Base-by-base conservation (phyloP, 805 yeast genomes). In the Yarrowia hollandica region DNA sequence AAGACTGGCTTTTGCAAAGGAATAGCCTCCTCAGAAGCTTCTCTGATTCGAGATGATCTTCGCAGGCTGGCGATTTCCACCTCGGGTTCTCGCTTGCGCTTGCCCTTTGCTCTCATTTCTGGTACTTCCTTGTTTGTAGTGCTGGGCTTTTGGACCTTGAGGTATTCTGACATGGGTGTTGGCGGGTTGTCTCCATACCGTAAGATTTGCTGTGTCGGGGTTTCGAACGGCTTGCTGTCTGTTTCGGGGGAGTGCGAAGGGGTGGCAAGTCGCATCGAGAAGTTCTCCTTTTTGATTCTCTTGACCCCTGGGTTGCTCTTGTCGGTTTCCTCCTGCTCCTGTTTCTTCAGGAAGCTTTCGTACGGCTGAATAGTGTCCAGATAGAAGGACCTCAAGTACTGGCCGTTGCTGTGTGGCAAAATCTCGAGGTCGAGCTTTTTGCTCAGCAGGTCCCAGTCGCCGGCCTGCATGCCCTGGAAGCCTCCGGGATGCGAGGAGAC, bases 401-500 rank as follows among this genome's bases (percentile, higher is more conserved):
- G 48, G 21, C 59, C 50, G 39, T 38, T 41, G 10, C 38, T 39
- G 31, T 38, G 50, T 38, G 48, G 59, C 38, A 55, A 14, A 11
- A 30, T 33, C 35, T 37, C 44, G 15, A 52, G 35, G 28, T 55
- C 59, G 15, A 55, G 50, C 23, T 30, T 26, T 11, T 39, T 33
- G 30, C 30, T 28, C 28, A 55, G 39, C 15, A 12, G 46, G n/a
- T 59, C 48, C 59, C 55, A 55, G 28, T 55, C 31, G 1, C 11
- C 39, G 3, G 25, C 21, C 44, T 21, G 60, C 33, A 42, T 61
- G 25, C 11, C 54, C 22, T 30, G 28, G 14, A 26, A 59, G 1
- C 46, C 48, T 35, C 60, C 56, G 12, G 70, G 72, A 7, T 63
- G 57, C 33, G 61, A 19, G 21, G 66, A 64, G 18, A 71, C 72